Percentiles rank a stretch among this genome's conserved stretches.
Conservation (phyloP, 2,329 filamentous ascomycete genomes). For the Aspergillus neoniger region DNA sequence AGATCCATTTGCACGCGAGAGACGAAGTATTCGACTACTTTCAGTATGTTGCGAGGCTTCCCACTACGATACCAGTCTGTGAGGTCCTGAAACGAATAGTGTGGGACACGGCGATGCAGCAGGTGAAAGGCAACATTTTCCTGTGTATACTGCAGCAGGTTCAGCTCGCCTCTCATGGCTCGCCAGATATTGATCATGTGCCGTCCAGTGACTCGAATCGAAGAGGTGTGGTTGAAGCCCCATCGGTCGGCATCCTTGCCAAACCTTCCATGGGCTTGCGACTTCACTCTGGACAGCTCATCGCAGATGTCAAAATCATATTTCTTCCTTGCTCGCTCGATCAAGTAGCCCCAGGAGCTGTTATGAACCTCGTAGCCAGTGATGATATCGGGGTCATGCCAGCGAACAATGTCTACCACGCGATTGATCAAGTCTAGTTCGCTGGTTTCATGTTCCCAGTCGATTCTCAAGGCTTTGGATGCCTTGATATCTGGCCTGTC, state of each 20-base stretch:
- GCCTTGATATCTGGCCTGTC: slow-evolving; percentile 62
- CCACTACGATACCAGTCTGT: slow-evolving; percentile 78
- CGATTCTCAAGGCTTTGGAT: slow-evolving; percentile 60
- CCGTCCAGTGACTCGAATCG: slow-evolving; percentile 86
- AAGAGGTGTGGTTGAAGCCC: slow-evolving; percentile 93
- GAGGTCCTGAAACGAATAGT: slow-evolving; percentile 77
- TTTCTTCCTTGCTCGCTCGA: slow-evolving; percentile 80
- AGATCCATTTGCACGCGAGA: slow-evolving; percentile 76
- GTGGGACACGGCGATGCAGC: slow-evolving; percentile 81
- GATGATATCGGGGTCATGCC: slow-evolving; percentile 84
- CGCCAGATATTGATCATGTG: slow-evolving; percentile 98
- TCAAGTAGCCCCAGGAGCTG: slow-evolving; percentile 91
- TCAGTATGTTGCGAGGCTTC: slow-evolving; percentile 68
- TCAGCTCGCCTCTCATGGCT: slow-evolving; percentile 90
- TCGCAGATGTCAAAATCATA: slow-evolving; percentile 91
- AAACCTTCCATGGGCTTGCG: slow-evolving; percentile 77
- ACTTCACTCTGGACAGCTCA: slow-evolving; percentile 86
- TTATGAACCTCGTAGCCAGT: slow-evolving; percentile 95
- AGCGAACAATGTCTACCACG: slow-evolving; percentile 83
- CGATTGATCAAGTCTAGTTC: slow-evolving; percentile 83
- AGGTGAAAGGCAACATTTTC: slow-evolving; percentile 94
- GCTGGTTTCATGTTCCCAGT: slow-evolving; percentile 72
- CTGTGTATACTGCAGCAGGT: slow-evolving; percentile 90
- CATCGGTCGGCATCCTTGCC: slow-evolving; percentile 85
- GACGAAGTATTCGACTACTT: slow-evolving; percentile 76